Evolutionary conservation across 1,139 yeast genomes (phyloP).

Genomic region (Nadsonia commutata): DNA sequence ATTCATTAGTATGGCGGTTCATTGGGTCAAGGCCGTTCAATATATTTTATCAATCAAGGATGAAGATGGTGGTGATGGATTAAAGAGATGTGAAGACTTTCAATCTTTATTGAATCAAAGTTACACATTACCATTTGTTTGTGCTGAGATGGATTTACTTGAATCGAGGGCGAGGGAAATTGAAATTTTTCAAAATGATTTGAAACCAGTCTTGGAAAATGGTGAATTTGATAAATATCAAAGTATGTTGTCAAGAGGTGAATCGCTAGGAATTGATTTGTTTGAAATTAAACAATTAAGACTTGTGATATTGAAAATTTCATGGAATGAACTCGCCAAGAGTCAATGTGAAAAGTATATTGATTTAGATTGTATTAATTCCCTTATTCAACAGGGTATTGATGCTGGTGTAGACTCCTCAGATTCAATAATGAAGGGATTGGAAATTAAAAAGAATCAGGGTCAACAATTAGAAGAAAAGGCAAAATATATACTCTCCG

Average conservation of each 20-base stretch:
- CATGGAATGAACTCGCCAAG: slow-evolving; percentile 33
- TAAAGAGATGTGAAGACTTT: slow-evolving; percentile 40
- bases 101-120: slow-evolving; percentile 37
- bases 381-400: slow-evolving; percentile 31
- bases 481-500: slow-evolving; percentile 6
- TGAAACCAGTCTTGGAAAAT: slow-evolving; percentile 22
- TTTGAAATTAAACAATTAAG: slow-evolving; percentile 37
- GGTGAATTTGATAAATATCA: slow-evolving; percentile 17
- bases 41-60: slow-evolving; percentile 8
- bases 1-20: slow-evolving; percentile 22
- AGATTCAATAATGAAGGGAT: slow-evolving; percentile 12
- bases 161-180: slow-evolving; percentile 40
- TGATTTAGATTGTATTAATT: slow-evolving; percentile 24
- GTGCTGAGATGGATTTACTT: slow-evolving; percentile 48
- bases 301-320: slow-evolving; percentile 32
- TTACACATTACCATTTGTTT: slow-evolving; percentile 34
- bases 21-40: not conserved
- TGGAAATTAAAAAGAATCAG: slow-evolving; percentile 8
- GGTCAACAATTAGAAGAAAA: slow-evolving; percentile 15
- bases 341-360: slow-evolving; percentile 8
- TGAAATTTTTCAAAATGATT: slow-evolving; percentile 37
- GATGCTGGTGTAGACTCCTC: slow-evolving; percentile 18
- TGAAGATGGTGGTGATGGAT: slow-evolving; percentile 22
- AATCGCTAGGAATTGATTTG: slow-evolving; percentile 42
- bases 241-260: slow-evolving; percentile 32